Base-by-base conservation (phyloP, 108 stramenopile species). In the Craspedostauros australis region DNA sequence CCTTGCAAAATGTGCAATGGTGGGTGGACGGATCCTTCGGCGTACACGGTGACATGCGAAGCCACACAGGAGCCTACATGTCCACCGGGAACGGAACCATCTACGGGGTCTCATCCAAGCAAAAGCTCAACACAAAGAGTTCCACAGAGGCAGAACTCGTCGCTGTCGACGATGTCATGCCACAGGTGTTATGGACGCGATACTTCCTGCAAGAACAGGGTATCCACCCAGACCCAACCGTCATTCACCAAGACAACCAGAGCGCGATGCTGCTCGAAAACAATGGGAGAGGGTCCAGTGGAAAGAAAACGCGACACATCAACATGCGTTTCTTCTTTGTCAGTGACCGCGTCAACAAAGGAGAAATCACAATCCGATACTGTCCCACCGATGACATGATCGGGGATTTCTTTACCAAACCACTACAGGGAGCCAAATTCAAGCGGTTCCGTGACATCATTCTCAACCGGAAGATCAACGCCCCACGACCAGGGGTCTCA, bases 281-380 rank as follows among this genome's bases (percentile, higher is more conserved):
- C 25, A 79, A 79, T 60, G 77, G 73, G 2, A 27, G 41, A n/a
- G 51, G 25, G 18, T 75, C 73, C 2, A 64, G 64, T 30, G 29
- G 64, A 33, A 79, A 79, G 28, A 43, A 57, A 16, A 71, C 72
- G 6, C 39, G 40, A 32, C 77, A 79, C 32, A 71, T 79, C 16
- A 20, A 73, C 47, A 56, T 72, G 28, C 53, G 72, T 42, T 62
- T 73, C 46, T 78, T 78, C 68, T 78, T 70, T 29, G 46, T 78
- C 15, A 60, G 47, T 16, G 68, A 69, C 39, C 30, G 40, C 3
- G 24, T 76, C 8, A 33, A 16, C 1, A 39, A 37, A 1, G 29
- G 43, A 28, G 49, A 70, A 23, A 14, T 55, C 2, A 19, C 34
- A 37, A 51, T 67, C 20, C 22, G 45, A n/a, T 62, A 66, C 39